Evolutionary conservation across 345 rosid species (phyloP).

Genomic region (Heritiera fomes): DNA sequence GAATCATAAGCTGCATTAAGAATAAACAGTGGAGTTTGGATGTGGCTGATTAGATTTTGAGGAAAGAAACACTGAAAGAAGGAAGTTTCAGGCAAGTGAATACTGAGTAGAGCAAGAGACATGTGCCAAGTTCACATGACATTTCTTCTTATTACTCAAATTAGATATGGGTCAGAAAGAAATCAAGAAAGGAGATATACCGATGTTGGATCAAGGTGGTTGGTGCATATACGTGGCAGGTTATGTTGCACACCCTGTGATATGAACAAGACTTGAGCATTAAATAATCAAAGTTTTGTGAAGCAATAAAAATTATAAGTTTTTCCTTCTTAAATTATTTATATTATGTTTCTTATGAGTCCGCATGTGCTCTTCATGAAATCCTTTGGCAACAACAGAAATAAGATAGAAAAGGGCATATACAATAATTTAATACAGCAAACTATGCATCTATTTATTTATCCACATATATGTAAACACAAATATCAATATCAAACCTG

Average conservation of each 20-base stretch:
- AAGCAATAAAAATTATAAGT: background rate
- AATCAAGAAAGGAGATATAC: conserved; percentile 39
- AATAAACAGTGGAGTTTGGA: conserved; percentile 77
- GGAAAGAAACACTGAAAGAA: conserved; percentile 90
- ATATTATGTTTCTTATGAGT: background rate
- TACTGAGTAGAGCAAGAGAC: conserved; percentile 11
- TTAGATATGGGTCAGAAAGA: background rate
- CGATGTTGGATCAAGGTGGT: conserved; percentile 81
- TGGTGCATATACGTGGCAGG: conserved; percentile 74
- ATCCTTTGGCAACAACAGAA: background rate
- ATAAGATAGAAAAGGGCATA: background rate
- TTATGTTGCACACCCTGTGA: conserved; percentile 57
- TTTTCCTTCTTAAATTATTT: background rate
- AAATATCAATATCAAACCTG: conserved; percentile 49
- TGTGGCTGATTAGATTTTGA: conserved; percentile 73
- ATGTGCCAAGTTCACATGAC: background rate
- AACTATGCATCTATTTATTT: background rate
- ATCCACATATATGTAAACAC: background rate
- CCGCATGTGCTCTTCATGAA: background rate
- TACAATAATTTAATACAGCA: background rate
- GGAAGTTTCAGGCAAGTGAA: conserved; percentile 15
- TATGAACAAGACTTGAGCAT: background rate
- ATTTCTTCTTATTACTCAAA: background rate
- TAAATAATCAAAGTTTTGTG: background rate
- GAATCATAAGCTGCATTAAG: conserved; percentile 93